Evolutionary conservation across 768 basidiomycete species (phyloP).

Genomic region (Phaeotremella skinneri): DNA sequence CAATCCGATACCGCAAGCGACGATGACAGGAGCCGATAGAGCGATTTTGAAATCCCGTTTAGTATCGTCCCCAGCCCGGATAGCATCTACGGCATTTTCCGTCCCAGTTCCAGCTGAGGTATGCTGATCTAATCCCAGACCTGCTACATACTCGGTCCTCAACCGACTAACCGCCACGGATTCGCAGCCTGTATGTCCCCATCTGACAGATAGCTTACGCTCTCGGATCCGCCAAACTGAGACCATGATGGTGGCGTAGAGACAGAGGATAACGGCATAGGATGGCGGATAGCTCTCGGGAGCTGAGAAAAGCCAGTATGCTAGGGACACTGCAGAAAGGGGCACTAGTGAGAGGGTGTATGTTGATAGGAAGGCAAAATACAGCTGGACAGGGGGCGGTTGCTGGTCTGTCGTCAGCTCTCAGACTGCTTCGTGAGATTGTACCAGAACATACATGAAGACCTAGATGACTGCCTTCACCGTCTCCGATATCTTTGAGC

Average conservation of each 20-base stretch:
- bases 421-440: not conserved
- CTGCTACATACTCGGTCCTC: conserved; percentile 45
- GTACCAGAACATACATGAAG: conserved; percentile 33
- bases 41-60: conserved; percentile 45
- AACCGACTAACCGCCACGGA: conserved; percentile 49
- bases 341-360: conserved; percentile 78
- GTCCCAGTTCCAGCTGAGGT: not conserved
- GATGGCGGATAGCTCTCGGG: conserved; percentile 66
- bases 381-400: conserved; percentile 48
- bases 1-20: conserved; percentile 69
- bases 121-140: conserved; percentile 30
- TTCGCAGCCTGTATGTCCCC: conserved; percentile 66
- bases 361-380: conserved; percentile 81
- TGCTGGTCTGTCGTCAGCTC: conserved; percentile 55
- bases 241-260: conserved; percentile 83
- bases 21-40: conserved; percentile 53
- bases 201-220: conserved; percentile 74
- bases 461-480: conserved; percentile 25
- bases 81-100: conserved; percentile 26
- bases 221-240: conserved; percentile 91
- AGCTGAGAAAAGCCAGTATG: conserved; percentile 60
- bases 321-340: conserved; percentile 67
- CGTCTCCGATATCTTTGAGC: conserved; percentile 28
- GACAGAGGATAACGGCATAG: conserved; percentile 71
- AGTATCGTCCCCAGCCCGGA: conserved; percentile 35